Conservation (phyloP, 768 basidiomycete genomes). For the Boletus vinaceobasis region DNA sequence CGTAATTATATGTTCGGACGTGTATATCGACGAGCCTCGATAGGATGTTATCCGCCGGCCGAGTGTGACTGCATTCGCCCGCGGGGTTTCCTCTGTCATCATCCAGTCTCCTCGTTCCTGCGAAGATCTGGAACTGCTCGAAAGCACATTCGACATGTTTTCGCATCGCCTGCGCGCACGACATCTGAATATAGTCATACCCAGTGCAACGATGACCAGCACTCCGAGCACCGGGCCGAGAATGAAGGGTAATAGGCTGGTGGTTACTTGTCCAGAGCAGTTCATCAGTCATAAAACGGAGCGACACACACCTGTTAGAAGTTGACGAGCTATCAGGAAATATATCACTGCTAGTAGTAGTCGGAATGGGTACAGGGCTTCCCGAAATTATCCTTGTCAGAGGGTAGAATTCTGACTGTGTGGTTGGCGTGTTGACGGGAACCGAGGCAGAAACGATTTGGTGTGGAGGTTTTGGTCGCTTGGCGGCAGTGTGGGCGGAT, state of each 20-base stretch:
- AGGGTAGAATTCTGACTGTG: not conserved
- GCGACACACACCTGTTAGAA: constrained; percentile 9
- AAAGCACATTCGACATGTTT: not conserved
- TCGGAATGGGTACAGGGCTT: not conserved
- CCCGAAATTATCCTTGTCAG: constrained; percentile 4
- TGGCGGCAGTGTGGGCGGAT: not conserved
- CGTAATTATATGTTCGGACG: not conserved
- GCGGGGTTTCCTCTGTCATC: not conserved
- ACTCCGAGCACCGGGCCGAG: constrained; percentile 8
- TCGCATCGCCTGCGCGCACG: not conserved
- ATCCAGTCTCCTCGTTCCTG: not conserved
- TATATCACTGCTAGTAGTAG: not conserved
- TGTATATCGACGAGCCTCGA: not conserved
- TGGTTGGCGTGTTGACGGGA: not conserved
- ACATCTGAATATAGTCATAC: constrained; percentile 3
- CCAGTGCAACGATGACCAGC: constrained; percentile 5
- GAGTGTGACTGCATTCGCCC: not conserved
- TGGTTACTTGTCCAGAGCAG: not conserved
- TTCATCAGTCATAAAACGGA: not conserved
- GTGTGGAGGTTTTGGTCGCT: not conserved
- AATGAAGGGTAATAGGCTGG: constrained; percentile 13
- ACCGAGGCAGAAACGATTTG: not conserved
- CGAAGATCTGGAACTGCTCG: not conserved
- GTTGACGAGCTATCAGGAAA: not conserved
- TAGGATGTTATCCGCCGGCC: not conserved